Evolutionary conservation across 345 rosid genomes (phyloP), one percentile per base, ranked within the genome.

Genomic region (Gynandropsis gynandra): DNA sequence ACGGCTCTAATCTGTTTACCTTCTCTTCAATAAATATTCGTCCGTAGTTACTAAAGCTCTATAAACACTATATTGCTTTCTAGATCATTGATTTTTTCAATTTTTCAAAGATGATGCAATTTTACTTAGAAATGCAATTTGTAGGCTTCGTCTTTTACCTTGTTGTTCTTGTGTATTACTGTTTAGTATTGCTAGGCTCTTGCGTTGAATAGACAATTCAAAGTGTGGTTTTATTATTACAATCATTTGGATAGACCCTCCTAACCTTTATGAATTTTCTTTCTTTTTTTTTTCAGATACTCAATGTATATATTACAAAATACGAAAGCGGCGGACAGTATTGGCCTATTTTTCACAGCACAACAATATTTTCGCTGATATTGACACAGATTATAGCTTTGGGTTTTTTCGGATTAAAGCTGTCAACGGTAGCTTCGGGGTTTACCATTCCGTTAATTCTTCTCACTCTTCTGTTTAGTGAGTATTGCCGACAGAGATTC

Each of bases 271-370:
- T 19, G 47, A 37, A 21, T 4, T 49, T 18, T 64, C 27, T 64
- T 57, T 37, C 16, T 27, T 0, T 15, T 20, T 27, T 24, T 9
- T 58, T 67, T 60, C 85, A 92, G 97, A 75, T 92, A 57, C 70
- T 87, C 59, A 81, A 87, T 32, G 98, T 87, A 7, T 92, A 92
- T 39, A 44, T 75, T 7, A 24, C 71, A 37, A 85, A 70, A 52
- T 87, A 87, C 50, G 90, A 92, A 71, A 78, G 81, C 16, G 83
- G 94, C 46, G 98, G 98, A 54, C 82, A 52, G 27, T 82, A 74
- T 52, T 87, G 98, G 98, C 96, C 97, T 33, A 47, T 89, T 18
- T 78, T 72, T 37, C 95, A 92, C 70, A 92, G 76, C 69, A 74
- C 95, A n/a, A 79, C 82, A 39, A 76, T 92, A 73, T 83, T 85